Evolutionary conservation across 129 eudicot species (phyloP), one percentile per base, ranked within the genome.

Genomic region (Dittrichia graveolens): DNA sequence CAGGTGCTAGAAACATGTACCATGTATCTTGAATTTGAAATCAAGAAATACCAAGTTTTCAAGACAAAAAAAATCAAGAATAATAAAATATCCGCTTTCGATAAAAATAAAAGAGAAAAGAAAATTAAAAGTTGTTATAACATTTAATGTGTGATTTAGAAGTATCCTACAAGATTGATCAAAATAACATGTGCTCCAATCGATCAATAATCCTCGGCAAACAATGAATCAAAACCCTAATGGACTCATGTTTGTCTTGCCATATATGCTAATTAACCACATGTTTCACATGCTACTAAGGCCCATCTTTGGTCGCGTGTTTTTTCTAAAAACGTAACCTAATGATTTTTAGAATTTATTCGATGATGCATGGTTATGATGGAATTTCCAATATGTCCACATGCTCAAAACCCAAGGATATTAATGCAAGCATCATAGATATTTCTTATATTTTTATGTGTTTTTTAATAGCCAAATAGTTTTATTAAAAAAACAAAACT

Each of bases 211-310:
- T 60, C 67, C 47, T 60, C 12, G 55, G 61, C 55, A 41, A 69
- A 50, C 45, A 13, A 48, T 52, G 58, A 65, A 78, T 78, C 59
- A 16, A 71, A 52, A 58, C 63, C 58, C 54, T 44, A 78, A 62
- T 1, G 58, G 58, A 71, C 71, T 78, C 72, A 59, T 13, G 35
- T 52, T 43, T 71, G 77, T 54, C 77, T 78, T 53, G 61, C 73
- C 65, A 41, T 71, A 53, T 44, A 62, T 45, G 71, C 58, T 62
- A 78, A 78, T 71, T 71, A 71, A 65, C 34, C 82, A 71, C 82
- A 71, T 78, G 82, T 42, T 62, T 78, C 63, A 53, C 82, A 78
- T 71, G 82, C 45, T 54, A 55, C 82, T 6, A 61, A 63, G 72
- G 77, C 31, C 82, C 77, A 53, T 35, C 72, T 50, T 37, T 53